Evolutionary conservation across 768 basidiomycete species (phyloP).

Genomic region (Trametes meyenii): DNA sequence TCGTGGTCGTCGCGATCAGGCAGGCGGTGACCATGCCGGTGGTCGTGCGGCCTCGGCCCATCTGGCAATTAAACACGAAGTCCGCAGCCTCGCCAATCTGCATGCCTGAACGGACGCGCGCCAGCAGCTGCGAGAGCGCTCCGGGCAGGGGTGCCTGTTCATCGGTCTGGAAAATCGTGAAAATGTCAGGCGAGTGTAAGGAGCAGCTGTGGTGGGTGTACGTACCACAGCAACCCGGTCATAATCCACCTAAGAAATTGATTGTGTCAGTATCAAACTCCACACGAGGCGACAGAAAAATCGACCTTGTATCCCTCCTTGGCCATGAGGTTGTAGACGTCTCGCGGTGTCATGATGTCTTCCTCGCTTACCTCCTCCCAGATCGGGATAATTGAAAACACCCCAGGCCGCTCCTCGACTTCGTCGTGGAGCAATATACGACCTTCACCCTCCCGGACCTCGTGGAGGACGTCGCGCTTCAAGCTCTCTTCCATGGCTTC

Average conservation of each 20-base stretch:
- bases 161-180: constrained; percentile 67
- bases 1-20: constrained; percentile 74
- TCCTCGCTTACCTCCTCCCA: constrained; percentile 87
- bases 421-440: constrained; percentile 94
- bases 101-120: constrained; percentile 65
- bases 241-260: constrained; percentile 70
- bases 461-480: constrained; percentile 84
- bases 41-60: constrained; percentile 90
- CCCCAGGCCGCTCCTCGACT: constrained; percentile 88
- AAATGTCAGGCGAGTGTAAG: not conserved
- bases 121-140: constrained; percentile 77
- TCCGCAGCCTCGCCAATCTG: constrained; percentile 58
- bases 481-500: constrained; percentile 89
- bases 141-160: constrained; percentile 95
- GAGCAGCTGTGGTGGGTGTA: constrained; percentile 5
- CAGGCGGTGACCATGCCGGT: constrained; percentile 95
- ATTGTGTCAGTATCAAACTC: not conserved
- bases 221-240: constrained; percentile 88
- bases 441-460: constrained; percentile 71
- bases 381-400: constrained; percentile 88
- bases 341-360: constrained; percentile 87
- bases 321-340: constrained; percentile 74
- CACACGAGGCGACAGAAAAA: constrained; percentile 10
- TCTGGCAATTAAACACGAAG: constrained; percentile 96
- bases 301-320: constrained; percentile 76